Base-by-base conservation (phyloP, 192 early-diverging fungal genomes). In the Podila verticillata region DNA sequence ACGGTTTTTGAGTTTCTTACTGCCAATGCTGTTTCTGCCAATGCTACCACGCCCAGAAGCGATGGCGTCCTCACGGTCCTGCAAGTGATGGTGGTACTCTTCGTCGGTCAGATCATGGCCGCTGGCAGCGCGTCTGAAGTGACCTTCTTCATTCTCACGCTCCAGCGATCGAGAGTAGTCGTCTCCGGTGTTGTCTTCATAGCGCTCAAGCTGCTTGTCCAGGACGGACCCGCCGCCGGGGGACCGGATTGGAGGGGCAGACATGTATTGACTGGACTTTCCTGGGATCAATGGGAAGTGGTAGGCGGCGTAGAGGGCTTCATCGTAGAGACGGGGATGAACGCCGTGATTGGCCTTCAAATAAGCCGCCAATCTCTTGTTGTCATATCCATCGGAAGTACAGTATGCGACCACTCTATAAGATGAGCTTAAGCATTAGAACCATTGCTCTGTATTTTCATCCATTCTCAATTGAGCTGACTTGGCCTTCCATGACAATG, bases 401-500 rank as follows among this genome's bases (percentile, higher is more conserved):
- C 93, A 95, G 63, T 93, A 95, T 9, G 92, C 93, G 7, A 92
- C 92, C 29, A 92, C 92, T 72, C 93, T 85, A 70, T 57, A 30
- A 29, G 17, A 31, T 6, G 13, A 1, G 60, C 35, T 34, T 15
- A 5, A 54, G 0, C 2, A 48, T 1, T 58, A 72, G 29, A 39
- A 20, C 44, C 0, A 4, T 44, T 48, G 22, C 26, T 26, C 48
- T 63, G 22, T 24, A 44, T 44, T 10, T 24, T 44, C 20, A 44
- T 9, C 63, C 13, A 39, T 49, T n/a, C 7, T 29, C n/a, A 30
- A 6, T 26, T 31, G 39, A n/a, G 57, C 57, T 15, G 15, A 24
- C 26, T 59, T 59, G 22, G 30, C 4, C 6, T 59, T 59, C 6
- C 10, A n/a, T n/a, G 0, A 17, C 20, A 17, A 57, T 57, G 54